Base-by-base conservation (phyloP, 2,329 filamentous ascomycete genomes). In the Bipolaris gigantea region DNA sequence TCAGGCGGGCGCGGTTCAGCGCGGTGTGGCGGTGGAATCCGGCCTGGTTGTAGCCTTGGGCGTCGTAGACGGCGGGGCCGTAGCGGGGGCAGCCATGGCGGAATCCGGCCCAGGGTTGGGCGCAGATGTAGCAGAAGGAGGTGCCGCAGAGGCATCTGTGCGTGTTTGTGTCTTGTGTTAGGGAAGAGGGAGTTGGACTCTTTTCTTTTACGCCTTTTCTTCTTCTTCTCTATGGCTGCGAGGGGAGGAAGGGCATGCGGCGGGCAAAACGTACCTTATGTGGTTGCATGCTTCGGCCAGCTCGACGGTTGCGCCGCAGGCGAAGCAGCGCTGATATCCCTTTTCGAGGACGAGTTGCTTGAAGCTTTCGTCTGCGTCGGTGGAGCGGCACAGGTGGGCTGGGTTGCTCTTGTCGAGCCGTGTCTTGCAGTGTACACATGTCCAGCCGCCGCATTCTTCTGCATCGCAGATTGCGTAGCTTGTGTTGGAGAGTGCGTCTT, bases 121-220 rank as follows among this genome's bases (percentile, higher is more conserved):
- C 70, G 41, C 71, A 73, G 41, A 73, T 38, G 41, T 73, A 73
- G 61, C 71, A 73, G 57, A 73, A 73, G 1, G 61, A 48, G 30
- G 59, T 40, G 4, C 67, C 69, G 27, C 71, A 73, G 8, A 54
- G 55, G 47, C 70, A 73, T 21, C 39, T 42, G n/a, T 23, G 21
- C 21, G 21, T 3, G 21, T n/a, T n/a, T n/a, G n/a, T n/a, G n/a
- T n/a, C n/a, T n/a, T n/a, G n/a, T n/a, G n/a, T n/a, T n/a, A n/a
- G n/a, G n/a, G n/a, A n/a, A 23, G 5, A 23, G 5, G 21, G 21
- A 23, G 21, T 3, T 23, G 21, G 21, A 23, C 3, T 23, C 5
- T 23, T 23, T 3, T 23, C n/a, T n/a, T n/a, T n/a, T n/a, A n/a
- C n/a, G n/a, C n/a, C n/a, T n/a, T n/a, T n/a, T n/a, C n/a, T n/a